Percentiles rank a stretch among this genome's conserved stretches.
phyloP scores from a whole-genome alignment of 2,329 filamentous ascomycete genomes.

The Venturia aucupariae region DNA sequence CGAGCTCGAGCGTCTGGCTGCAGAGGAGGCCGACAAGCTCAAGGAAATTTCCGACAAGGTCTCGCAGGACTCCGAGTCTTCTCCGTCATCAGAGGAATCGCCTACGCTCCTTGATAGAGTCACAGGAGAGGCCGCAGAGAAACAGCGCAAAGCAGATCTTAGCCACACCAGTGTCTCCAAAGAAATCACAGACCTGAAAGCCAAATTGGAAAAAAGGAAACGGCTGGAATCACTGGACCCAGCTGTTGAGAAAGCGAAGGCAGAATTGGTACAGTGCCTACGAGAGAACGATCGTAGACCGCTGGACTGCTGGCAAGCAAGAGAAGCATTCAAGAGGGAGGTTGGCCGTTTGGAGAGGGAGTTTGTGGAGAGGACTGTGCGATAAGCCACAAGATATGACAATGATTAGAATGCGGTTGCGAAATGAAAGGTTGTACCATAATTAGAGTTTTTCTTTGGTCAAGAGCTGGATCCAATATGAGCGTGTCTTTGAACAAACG shows the following conservation, averaged over 20 bases:
- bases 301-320: slow-evolving; percentile 90
- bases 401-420: not conserved
- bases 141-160: slow-evolving; percentile 37
- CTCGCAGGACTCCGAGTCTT: slow-evolving; percentile 37
- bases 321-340: slow-evolving; percentile 82
- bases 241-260: slow-evolving; percentile 63
- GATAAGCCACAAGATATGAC: not conserved
- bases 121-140: slow-evolving; percentile 22
- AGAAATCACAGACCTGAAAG: slow-evolving; percentile 48
- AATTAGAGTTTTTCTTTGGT: not conserved
- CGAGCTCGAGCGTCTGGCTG: slow-evolving; percentile 73
- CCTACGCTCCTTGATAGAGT: slow-evolving; percentile 28
- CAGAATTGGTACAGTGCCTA: slow-evolving; percentile 70
- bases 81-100: slow-evolving; percentile 7
- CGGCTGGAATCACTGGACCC: slow-evolving; percentile 57
- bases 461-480: not conserved
- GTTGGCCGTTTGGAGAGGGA: slow-evolving; percentile 75
- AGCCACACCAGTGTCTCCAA: slow-evolving; percentile 44
- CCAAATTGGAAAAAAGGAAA: slow-evolving; percentile 44
- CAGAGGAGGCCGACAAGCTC: slow-evolving; percentile 58
- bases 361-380: slow-evolving; percentile 71
- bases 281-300: slow-evolving; percentile 76
- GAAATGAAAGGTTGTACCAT: not conserved
- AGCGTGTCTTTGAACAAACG: not conserved
- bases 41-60: slow-evolving; percentile 60